These are phyloP conservation scores for Rhizopogon rudus DNA, from an alignment of 768 basidiomycete species.

Conservation along the genomic window DNA sequence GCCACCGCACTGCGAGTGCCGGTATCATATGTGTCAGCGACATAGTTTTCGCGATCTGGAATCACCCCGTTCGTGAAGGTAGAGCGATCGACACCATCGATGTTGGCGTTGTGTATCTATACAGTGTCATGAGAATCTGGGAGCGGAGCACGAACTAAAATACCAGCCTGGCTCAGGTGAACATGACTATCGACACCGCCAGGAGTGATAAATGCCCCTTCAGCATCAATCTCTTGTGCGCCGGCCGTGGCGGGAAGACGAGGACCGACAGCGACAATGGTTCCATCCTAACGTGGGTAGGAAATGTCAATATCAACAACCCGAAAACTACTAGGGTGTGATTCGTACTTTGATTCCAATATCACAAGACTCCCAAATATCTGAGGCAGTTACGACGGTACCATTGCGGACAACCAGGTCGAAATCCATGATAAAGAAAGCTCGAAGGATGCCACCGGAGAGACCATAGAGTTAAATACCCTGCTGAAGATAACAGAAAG, in stretches of 20 bases:
- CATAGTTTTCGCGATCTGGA: slow-evolving; percentile 8
- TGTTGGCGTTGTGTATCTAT: slow-evolving; percentile 3
- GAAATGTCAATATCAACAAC: background rate
- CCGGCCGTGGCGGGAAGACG: slow-evolving; percentile 6
- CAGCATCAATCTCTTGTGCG: slow-evolving; percentile 28
- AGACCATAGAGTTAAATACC: background rate
- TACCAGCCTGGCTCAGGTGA: slow-evolving; percentile 25
- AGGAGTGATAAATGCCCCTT: slow-evolving; percentile 30
- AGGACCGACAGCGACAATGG: slow-evolving; percentile 20
- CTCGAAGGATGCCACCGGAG: background rate
- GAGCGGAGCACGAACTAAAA: background rate
- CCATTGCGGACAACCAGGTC: slow-evolving; percentile 10
- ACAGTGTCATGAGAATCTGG: background rate
- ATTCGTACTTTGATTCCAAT: slow-evolving; percentile 20
- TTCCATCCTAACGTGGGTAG: slow-evolving; percentile 16
- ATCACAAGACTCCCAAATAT: slow-evolving; percentile 15
- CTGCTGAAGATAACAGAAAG: background rate
- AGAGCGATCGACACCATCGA: slow-evolving; percentile 1
- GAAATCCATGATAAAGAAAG: slow-evolving; percentile 6
- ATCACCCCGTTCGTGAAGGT: slow-evolving; percentile 2
- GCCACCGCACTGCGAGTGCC: slow-evolving; percentile 25
- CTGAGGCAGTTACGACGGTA: slow-evolving; percentile 11
- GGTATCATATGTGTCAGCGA: slow-evolving; percentile 27
- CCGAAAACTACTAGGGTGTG: background rate
- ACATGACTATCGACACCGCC: slow-evolving; percentile 33